Evolutionary conservation across 148 eudicot genomes (phyloP).

Genomic region (Rhododendron griersonianum): DNA sequence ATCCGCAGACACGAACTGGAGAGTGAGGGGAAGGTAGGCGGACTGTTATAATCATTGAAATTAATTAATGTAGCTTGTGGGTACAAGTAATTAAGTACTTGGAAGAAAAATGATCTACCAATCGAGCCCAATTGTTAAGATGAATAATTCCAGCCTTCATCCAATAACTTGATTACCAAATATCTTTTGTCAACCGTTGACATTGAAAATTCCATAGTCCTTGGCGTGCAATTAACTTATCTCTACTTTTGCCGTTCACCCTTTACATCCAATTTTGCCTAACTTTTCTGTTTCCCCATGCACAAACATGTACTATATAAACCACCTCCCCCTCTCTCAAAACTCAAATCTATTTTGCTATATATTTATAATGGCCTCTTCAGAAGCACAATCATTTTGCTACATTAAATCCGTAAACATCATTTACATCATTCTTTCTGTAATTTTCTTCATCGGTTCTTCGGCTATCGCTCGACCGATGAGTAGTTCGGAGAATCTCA

Average conservation of each 20-base stretch:
- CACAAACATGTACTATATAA: neutral
- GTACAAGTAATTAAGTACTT: conserved; percentile 10
- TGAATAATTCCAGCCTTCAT: neutral
- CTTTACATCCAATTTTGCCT: conserved; percentile 13
- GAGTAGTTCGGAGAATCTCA: neutral
- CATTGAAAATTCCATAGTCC: conserved; percentile 8
- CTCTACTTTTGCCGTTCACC: neutral
- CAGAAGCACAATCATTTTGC: neutral
- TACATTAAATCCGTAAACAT: neutral
- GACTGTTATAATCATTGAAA: too few species aligned
- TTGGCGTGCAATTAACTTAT: conserved; percentile 11
- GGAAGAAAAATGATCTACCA: neutral
- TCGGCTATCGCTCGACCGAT: neutral
- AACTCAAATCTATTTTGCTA: neutral
- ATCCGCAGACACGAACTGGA: too few species aligned
- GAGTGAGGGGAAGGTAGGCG: too few species aligned
- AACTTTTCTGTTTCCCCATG: conserved; percentile 10
- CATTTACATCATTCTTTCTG: neutral
- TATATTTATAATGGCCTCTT: neutral
- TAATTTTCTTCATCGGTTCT: neutral
- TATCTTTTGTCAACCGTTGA: conserved; percentile 4
- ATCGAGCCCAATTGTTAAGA: neutral
- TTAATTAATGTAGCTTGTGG: neutral
- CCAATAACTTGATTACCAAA: neutral
- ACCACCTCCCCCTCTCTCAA: neutral